A percentile compares a stretch with the other conserved stretches of the same genome.
These are phyloP conservation scores for Eurotiales sp. DNA, from an alignment of 2,329 filamentous ascomycete species.

Conservation along the genomic window DNA sequence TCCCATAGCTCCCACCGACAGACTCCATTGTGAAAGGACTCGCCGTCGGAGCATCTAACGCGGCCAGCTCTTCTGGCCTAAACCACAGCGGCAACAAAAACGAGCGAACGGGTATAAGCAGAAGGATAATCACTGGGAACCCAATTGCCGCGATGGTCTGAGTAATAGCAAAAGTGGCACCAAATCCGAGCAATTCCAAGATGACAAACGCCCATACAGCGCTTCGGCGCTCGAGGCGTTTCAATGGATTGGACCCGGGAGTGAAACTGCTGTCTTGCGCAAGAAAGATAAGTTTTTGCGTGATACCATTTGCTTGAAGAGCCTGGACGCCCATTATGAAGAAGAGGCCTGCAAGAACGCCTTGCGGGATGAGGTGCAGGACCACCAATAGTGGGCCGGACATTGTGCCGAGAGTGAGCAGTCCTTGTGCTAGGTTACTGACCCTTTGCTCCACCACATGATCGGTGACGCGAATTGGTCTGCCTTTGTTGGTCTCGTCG, in stretches of 20 bases:
- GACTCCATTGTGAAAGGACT: slow-evolving; percentile 73
- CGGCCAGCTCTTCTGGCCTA: slow-evolving; percentile 55
- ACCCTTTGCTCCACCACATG: slow-evolving; percentile 66
- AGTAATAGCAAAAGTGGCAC: slow-evolving; percentile 75
- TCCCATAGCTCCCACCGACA: slow-evolving; percentile 61
- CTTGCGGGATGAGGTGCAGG: slow-evolving; percentile 73
- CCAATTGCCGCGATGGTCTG: slow-evolving; percentile 79
- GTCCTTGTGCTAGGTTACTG: slow-evolving; percentile 73
- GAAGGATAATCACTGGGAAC: slow-evolving; percentile 70
- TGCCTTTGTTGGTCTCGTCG: slow-evolving; percentile 58
- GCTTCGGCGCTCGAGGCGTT: slow-evolving; percentile 55
- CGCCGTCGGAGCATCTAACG: slow-evolving; percentile 70
- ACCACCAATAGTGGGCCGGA: slow-evolving; percentile 68
- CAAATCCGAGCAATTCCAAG: slow-evolving; percentile 67
- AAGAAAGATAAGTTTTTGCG: slow-evolving; percentile 68
- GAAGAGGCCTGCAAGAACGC: slow-evolving; percentile 75
- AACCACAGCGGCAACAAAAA: slow-evolving; percentile 62
- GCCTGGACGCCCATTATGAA: slow-evolving; percentile 82
- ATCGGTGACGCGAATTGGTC: slow-evolving; percentile 59
- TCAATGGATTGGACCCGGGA: slow-evolving; percentile 54
- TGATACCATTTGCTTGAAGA: slow-evolving; percentile 72
- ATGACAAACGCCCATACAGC: slow-evolving; percentile 70
- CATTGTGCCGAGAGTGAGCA: slow-evolving; percentile 77
- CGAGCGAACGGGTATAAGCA: slow-evolving; percentile 64
- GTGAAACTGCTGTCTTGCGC: slow-evolving; percentile 63